Base-by-base conservation (phyloP, 768 basidiomycete genomes). In the Saitozyma sp. region DNA sequence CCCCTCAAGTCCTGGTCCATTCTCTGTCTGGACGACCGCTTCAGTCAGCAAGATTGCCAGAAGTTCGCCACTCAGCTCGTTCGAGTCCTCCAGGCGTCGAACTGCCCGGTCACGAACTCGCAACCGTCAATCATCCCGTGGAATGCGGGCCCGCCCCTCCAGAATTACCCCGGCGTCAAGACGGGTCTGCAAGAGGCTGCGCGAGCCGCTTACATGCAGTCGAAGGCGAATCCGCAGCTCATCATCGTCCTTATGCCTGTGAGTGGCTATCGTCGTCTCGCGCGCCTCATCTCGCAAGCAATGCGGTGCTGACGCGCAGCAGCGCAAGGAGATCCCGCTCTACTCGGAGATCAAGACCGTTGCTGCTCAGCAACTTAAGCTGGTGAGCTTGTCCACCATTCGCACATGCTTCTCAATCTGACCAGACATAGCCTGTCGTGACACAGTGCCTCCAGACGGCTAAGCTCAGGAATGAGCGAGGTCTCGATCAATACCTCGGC, bases 201-300 rank as follows among this genome's bases (percentile, higher is more conserved):
- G 14, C 61, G 63, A 50, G 62, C 58, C 6, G 74, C 75, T 7
- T 78, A 54, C 58, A 60, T 65, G 54, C 63, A 64, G 40, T 59
- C 63, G 9, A 69, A 72, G 54, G 38, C 50, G 3, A 62, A 69
- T 38, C 78, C 78, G 19, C 78, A 77, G 54, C 14, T 79, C 38
- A 65, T 77, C 20, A n/a, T 79, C 5, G 70, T 76, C 39, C 69
- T 79, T 16, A 50, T 74, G 52, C 76, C 78, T 1, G 75, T 71
- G 39, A 61, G 69, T 65, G 17, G 8, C 5, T 8, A 3, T n/a
- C n/a, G n/a, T n/a, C n/a, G n/a, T n/a, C n/a, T n/a, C n/a, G n/a
- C n/a, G n/a, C n/a, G n/a, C n/a, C 13, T 48, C 8, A 40, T 19
- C 8, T 50, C 7, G 50, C 5, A 14, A 29, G 6, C 42, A n/a